Conservation (phyloP, 2,329 filamentous ascomycete genomes). For the Ilyonectria mors-panacis region DNA sequence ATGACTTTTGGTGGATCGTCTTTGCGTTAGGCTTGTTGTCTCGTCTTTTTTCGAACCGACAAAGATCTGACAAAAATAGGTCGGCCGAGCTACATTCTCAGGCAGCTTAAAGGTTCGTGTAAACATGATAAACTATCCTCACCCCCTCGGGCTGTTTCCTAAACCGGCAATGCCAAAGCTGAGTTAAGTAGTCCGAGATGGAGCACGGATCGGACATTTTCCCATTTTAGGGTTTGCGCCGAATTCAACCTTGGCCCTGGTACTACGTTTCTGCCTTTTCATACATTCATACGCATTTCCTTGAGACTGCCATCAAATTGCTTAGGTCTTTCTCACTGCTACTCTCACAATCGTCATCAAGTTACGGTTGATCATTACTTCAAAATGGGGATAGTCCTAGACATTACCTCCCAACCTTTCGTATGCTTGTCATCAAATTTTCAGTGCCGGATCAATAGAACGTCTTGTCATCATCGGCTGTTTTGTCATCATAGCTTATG, state of each 20-base stretch:
- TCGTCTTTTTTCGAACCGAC: not conserved
- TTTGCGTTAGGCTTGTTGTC: not conserved
- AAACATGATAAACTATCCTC: not conserved
- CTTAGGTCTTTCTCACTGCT: not conserved
- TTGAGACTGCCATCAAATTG: not conserved
- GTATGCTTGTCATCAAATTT: not conserved
- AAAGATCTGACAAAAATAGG: not conserved
- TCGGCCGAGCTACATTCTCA: not conserved
- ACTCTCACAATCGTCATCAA: not conserved
- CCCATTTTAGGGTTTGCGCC: not conserved
- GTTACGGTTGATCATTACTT: not conserved
- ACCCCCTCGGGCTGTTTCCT: not conserved
- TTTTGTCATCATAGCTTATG: constrained; percentile 1
- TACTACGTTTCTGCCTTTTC: not conserved
- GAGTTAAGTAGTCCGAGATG: not conserved
- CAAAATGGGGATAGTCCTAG: not conserved
- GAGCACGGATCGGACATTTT: not conserved
- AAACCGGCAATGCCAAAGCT: not conserved
- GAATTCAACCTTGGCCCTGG: not conserved
- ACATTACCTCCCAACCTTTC: not conserved
- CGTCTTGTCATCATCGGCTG: not conserved
- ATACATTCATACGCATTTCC: not conserved
- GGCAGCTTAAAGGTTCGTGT: not conserved
- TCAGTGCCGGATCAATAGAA: not conserved
- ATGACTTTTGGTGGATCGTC: not conserved